A percentile compares a stretch with the other conserved stretches of the same genome.
These are phyloP conservation scores for Aspergillus floridensis DNA, from an alignment of 2,329 filamentous ascomycete genomes.

Conservation along the genomic window DNA sequence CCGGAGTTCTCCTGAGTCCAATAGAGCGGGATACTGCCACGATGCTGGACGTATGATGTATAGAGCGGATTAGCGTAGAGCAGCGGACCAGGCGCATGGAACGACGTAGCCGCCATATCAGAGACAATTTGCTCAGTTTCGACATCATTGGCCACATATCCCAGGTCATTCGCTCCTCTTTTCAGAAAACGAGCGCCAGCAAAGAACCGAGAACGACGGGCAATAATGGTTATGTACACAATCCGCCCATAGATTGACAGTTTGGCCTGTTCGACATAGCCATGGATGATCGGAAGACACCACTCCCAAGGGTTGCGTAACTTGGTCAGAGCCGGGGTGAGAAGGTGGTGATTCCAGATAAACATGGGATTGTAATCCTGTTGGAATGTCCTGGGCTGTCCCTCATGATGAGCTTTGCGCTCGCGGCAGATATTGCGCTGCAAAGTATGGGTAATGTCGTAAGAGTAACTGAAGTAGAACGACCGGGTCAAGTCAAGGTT, in stretches of 20 bases:
- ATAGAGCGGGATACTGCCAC: conserved; percentile 92
- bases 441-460: conserved; percentile 87
- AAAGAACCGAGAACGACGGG: conserved; percentile 85
- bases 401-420: conserved; percentile 66
- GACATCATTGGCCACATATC: conserved; percentile 96
- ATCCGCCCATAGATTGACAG: conserved; percentile 82
- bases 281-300: conserved; percentile 94
- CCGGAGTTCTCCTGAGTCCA: conserved; percentile 97
- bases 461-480: conserved; percentile 98
- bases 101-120: conserved; percentile 89
- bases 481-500: conserved; percentile 86
- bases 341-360: conserved; percentile 90
- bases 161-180: conserved; percentile 87
- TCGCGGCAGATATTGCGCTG: conserved; percentile 89
- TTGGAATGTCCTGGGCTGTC: conserved; percentile 60
- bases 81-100: conserved; percentile 82
- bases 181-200: conserved; percentile 93
- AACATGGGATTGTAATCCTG: conserved; percentile 96
- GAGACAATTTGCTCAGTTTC: conserved; percentile 98
- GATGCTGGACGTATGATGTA: conserved; percentile 94
- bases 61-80: conserved; percentile 87
- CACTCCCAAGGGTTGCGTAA: conserved; percentile 86
- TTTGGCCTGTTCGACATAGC: conserved; percentile 88
- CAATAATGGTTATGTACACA: conserved; percentile 91
- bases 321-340: conserved; percentile 68